Conservation (phyloP, 2,329 filamentous ascomycete genomes). For the Fusarium xyrophilum region DNA sequence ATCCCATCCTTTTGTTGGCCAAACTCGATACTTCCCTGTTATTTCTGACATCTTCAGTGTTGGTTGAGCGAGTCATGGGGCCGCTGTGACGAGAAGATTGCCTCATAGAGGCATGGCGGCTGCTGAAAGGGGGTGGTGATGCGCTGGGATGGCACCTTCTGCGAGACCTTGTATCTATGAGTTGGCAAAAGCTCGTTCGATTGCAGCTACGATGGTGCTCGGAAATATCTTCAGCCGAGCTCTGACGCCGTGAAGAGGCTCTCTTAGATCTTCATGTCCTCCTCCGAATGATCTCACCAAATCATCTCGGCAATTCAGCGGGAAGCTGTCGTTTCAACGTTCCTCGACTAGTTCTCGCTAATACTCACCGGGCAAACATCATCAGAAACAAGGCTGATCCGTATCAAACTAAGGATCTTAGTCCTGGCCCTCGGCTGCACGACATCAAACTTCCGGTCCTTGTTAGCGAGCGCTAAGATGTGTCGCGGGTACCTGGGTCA, state of each 20-base stretch:
- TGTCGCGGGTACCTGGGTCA: slow-evolving; percentile 21
- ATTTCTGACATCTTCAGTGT: not conserved
- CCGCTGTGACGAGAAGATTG: slow-evolving; percentile 10
- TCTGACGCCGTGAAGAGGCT: not conserved
- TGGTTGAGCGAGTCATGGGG: slow-evolving; percentile 21
- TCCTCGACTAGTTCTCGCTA: not conserved
- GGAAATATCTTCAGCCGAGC: not conserved
- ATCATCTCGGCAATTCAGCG: not conserved
- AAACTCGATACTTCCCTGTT: not conserved
- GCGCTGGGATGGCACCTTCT: slow-evolving; percentile 7
- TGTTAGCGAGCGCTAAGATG: slow-evolving; percentile 12
- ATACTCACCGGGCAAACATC: not conserved
- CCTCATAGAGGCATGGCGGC: slow-evolving; percentile 17
- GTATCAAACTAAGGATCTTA: slow-evolving; percentile 18
- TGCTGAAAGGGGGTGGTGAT: slow-evolving; percentile 22
- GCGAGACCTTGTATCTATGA: not conserved
- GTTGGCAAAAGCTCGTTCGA: not conserved
- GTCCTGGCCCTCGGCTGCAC: slow-evolving; percentile 24
- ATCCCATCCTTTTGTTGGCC: not conserved
- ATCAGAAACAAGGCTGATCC: slow-evolving; percentile 18
- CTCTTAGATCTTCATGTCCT: not conserved
- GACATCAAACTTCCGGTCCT: slow-evolving; percentile 24
- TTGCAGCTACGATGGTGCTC: not conserved
- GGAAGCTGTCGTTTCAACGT: not conserved
- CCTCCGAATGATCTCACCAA: not conserved